phyloP scores from a whole-genome alignment of 352 stramenopile species.

The Phytophthora pini region DNA sequence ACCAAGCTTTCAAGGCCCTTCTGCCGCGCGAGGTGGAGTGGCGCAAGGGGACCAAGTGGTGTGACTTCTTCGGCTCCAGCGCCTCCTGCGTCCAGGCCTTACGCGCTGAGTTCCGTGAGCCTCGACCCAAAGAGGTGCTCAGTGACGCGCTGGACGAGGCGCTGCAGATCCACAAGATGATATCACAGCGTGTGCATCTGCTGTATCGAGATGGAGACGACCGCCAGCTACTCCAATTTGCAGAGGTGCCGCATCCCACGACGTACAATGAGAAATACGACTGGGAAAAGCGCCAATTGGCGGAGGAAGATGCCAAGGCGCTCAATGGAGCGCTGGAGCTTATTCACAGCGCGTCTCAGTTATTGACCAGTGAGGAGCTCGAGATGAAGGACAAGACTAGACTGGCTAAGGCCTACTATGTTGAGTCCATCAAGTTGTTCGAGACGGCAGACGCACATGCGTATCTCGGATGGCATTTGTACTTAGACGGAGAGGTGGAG shows the following conservation, averaged over 20 bases:
- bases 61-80: constrained; percentile 69
- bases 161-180: constrained; percentile 68
- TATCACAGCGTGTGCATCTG: constrained; percentile 70
- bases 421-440: constrained; percentile 69
- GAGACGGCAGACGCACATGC: constrained; percentile 73
- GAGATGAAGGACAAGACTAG: constrained; percentile 52
- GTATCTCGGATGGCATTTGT: constrained; percentile 74
- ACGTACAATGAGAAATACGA: constrained; percentile 67
- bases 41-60: constrained; percentile 49
- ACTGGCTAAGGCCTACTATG: constrained; percentile 73
- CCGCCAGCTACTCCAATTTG: constrained; percentile 48
- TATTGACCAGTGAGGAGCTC: constrained; percentile 56
- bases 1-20: constrained; percentile 75
- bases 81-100: constrained; percentile 63
- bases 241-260: constrained; percentile 28
- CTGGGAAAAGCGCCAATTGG: constrained; percentile 40
- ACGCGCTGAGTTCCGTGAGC: constrained; percentile 54
- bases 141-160: constrained; percentile 64
- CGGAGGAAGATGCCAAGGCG: constrained; percentile 29
- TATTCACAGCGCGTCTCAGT: constrained; percentile 52
- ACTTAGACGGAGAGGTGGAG: constrained; percentile 66
- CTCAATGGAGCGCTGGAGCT: constrained; percentile 62
- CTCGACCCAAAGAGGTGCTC: constrained; percentile 17
- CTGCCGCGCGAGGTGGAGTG: constrained; percentile 70
- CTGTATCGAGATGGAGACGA: constrained; percentile 60